Base-by-base conservation (phyloP, 2,329 filamentous ascomycete species). In the Aspergillus sp. region DNA sequence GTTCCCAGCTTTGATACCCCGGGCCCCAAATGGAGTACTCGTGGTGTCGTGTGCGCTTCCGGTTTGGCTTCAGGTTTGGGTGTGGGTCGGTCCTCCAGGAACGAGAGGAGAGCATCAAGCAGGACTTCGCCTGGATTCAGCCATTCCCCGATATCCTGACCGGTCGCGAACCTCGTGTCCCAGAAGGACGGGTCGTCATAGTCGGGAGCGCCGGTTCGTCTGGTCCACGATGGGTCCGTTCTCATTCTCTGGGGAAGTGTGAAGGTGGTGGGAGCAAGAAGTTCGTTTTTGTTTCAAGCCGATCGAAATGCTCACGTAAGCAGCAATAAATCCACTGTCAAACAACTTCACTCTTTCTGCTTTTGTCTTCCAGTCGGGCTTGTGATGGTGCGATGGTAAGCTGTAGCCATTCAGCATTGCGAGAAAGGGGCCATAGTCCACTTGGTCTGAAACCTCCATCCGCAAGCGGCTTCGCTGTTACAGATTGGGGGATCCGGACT, bases 61-160 rank as follows among this genome's bases (percentile, higher is more conserved):
- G 2, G 32, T 34, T 13, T 15, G 26, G 44, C 15, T 24, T 39
- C 22, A 6, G 26, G 26, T 5, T 58, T 18, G 5, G 45, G 18
- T 13, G 36, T 34, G 3, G 53, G n/a, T 7, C 57, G 63, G 22
- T 45, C 36, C 7, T 71, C 65, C 24, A 73, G 53, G 34, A 68
- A 61, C 9, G 63, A 57, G 47, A 74, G 24, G 4, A 64, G 65
- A 3, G 62, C 60, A 8, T 71, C 70, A 18, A 74, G 54, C 11
- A 74, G 56, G 18, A 55, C 54, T 24, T 74, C 68, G 30, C 72
- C 72, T 1, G 71, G 54, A 47, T 74, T 74, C 55, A 74, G 53
- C 72, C 72, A 74, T 62, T 74, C 72, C 24, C 72, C 71, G 13
- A 73, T 67, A 66, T 74, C 72, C 13, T 62, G 62, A n/a, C 71